Base-by-base conservation (phyloP, 106 monocot species). In the Dioscorea zingiberensis region DNA sequence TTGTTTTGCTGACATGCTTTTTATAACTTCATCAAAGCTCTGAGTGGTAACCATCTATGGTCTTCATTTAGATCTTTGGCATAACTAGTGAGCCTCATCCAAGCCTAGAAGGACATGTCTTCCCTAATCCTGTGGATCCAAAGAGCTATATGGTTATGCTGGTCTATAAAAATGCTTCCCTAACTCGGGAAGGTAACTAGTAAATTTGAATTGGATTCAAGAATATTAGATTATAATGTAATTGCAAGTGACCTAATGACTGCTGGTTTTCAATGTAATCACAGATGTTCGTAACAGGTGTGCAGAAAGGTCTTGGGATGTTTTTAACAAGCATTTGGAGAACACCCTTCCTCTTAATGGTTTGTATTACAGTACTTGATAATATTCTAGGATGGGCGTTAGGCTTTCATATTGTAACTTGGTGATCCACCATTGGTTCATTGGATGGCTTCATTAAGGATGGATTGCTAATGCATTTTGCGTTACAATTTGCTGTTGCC, bases 141-240 rank as follows among this genome's bases (percentile, higher is more conserved):
- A 79, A 74, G 57, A 81, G 92, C 74, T 97, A 92, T 65, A 97
- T 97, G 97, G 92, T 97, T 64, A 97, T 97, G 97, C 59, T 97
- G 11, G 73, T 74, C 59, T 97, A 97, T 29, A 97, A 97, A 80
- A 97, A 97, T 82, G 97, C 87, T 27, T 97, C 97, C 55, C 69
- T 97, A 47, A 84, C 86, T 23, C 80, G 97, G 81, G 91, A 97
- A 91, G 91, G 97, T 88, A 53, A 49, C 27, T 61, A 19, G 51
- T n/a, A 45, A 10, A 24, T 71, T 54, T 51, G 51, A 23, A 45
- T 63, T 38, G 38, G 6, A 8, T 38, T 10, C 0, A 38, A 38
- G 38, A 38, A 10, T 38, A 38, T 19, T 3, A 21, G 7, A 44
- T 44, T 0, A 28, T 13, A 19, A 10, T 63, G 27, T 13, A 28